Conservation (phyloP, 306 rosid species). For the Corylus avellana region DNA sequence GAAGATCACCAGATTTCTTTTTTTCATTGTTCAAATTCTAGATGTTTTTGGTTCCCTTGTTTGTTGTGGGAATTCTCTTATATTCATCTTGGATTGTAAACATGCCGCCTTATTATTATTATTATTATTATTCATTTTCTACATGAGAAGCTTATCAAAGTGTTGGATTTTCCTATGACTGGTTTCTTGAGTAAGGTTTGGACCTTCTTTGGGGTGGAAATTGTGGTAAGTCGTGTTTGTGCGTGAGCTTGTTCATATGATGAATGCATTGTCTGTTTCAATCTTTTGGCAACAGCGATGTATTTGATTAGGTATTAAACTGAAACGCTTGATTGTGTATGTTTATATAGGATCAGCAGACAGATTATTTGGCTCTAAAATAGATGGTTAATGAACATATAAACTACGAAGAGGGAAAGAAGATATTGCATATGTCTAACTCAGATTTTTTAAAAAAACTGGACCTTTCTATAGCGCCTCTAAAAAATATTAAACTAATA, state of each 20-base stretch:
- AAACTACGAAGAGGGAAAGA: no score
- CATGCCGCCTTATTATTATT: conserved; percentile 42
- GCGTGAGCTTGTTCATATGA: background rate
- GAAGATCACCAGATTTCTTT: conserved; percentile 28
- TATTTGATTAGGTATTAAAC: no score
- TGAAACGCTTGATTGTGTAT: no score
- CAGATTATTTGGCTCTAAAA: no score
- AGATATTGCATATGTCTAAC: no score
- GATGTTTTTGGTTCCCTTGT: conserved; percentile 23
- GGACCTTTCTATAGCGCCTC: no score
- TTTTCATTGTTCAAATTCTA: conserved; percentile 35
- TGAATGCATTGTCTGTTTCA: background rate
- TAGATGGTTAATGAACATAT: no score
- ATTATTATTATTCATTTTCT: conserved; percentile 30
- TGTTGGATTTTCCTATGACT: conserved; percentile 5
- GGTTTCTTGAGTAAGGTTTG: background rate
- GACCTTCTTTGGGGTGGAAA: background rate
- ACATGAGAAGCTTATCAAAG: background rate
- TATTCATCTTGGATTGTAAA: conserved; percentile 43
- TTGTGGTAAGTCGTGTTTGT: no score
- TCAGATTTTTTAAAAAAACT: no score
- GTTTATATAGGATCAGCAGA: no score
- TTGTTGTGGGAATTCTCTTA: conserved; percentile 25
- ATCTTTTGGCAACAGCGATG: no score
- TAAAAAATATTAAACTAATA: no score